Conservation (phyloP, 148 eudicot species). For the Persicaria tinctoria region DNA sequence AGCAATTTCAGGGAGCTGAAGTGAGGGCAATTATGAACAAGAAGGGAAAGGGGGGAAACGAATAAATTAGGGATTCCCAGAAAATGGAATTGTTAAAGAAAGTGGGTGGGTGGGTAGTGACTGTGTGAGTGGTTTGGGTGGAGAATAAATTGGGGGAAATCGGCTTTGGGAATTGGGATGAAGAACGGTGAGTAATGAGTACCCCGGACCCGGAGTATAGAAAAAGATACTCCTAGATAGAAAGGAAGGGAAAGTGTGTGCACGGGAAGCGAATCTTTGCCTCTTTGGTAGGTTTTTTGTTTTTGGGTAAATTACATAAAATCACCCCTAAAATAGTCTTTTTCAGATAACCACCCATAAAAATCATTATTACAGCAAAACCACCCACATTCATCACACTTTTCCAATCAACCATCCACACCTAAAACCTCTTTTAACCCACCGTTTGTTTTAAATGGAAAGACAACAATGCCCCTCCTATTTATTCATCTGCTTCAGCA, state of each 20-base stretch:
- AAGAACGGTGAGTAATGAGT: slow-evolving; percentile 2
- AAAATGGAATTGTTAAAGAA: background rate
- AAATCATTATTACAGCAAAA: no score
- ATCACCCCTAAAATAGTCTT: no score
- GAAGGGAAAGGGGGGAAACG: background rate
- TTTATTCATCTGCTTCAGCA: no score
- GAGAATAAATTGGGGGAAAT: slow-evolving; percentile 1
- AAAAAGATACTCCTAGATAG: background rate
- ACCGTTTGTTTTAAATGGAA: no score
- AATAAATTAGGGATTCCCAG: background rate
- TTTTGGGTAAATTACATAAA: no score
- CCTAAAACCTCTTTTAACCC: no score
- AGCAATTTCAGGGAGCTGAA: background rate
- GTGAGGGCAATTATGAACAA: background rate
- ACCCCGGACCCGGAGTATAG: background rate
- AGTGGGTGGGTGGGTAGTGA: background rate
- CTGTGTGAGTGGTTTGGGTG: background rate
- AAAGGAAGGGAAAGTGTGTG: background rate
- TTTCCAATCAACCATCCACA: no score
- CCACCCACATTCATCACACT: no score
- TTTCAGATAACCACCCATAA: no score
- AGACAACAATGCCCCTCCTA: no score
- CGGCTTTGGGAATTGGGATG: slow-evolving; percentile 7
- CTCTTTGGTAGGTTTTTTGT: no score
- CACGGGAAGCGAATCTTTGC: background rate